Evolutionary conservation across 2,329 filamentous ascomycete genomes (phyloP).

Genomic region (Aspergillus carbonarius): DNA sequence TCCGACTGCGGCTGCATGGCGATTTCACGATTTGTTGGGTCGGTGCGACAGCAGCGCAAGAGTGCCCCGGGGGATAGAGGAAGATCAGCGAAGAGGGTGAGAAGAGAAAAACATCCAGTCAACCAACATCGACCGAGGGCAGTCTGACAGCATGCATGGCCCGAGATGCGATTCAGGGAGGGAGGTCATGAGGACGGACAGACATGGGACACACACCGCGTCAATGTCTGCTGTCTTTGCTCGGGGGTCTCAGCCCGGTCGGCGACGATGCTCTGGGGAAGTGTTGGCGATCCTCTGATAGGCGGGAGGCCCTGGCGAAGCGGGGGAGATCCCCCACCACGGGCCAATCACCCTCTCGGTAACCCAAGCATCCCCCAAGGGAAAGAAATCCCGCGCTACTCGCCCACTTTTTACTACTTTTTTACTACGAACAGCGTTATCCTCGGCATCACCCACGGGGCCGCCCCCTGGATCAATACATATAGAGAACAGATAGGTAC

Average conservation of each 20-base stretch:
- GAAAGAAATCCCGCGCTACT: not conserved
- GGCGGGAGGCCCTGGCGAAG: not conserved
- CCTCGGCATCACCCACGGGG: not conserved
- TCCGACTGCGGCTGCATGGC: slow-evolving; percentile 25
- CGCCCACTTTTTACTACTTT: not conserved
- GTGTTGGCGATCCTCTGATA: not conserved
- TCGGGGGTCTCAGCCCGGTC: not conserved
- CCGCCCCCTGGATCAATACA: not conserved
- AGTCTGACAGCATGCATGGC: not conserved
- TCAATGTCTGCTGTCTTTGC: not conserved
- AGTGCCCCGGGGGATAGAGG: not conserved
- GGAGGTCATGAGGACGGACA: not conserved
- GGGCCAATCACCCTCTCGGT: not conserved
- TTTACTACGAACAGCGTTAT: not conserved
- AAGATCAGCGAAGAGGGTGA: not conserved
- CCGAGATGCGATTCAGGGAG: not conserved
- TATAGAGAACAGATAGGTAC: not conserved
- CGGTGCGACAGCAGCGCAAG: not conserved
- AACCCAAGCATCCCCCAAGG: not conserved
- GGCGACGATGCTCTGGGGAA: slow-evolving; percentile 3
- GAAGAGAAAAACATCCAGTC: not conserved
- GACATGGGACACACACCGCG: not conserved
- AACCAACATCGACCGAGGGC: not conserved
- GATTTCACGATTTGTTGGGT: not conserved
- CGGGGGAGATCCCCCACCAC: not conserved